Evolutionary conservation across 805 yeast genomes (phyloP), one percentile per base, ranked within the genome.

Genomic region (Kregervanrija pseudodelftensis): DNA sequence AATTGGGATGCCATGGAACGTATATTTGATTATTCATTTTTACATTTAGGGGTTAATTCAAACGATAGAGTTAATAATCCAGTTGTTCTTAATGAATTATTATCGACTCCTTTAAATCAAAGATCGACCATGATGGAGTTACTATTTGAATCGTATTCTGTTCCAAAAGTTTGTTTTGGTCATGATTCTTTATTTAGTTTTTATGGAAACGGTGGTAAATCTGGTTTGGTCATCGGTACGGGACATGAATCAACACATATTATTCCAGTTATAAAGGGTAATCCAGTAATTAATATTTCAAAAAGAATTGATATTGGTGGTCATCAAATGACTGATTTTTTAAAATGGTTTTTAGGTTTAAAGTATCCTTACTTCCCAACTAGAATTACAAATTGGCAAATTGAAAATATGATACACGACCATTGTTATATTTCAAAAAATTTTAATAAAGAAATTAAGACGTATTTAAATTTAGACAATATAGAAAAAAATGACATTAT

Each of bases 251-350:
- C 86, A 43, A 84, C 95, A 0, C 82, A 81, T 57, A 64, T 93
- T 0, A 79, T 91, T 13, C 99, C 99, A 0, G 87, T 91, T 2
- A 51, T 86, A 2, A 59, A 76, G n/a, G 88, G 89, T 0, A 67
- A 68, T 43, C 90, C 95, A 0, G 51, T 80, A 2, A 61, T 87
- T 44, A 66, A 74, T 28, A 82, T 81, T 46, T 69, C 89, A 8
- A 89, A 88, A 56, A 71, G 98, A 56, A 77, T 93, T 34, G 88
- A 87, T 58, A 87, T 93, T 87, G 98, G 98, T 48, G 98, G 96
- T 10, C 76, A 77, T 49, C 85, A 77, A 37, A 74, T 90, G 1
- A 76, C 73, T 30, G 77, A 74, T 35, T 90, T 74, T 53, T 60
- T 93, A 58, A 74, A 73, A 46, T 74, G 71, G 52, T 72, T 83